Conservation (phyloP, 495 filamentous ascomycete genomes). For the Neurospora africana region DNA sequence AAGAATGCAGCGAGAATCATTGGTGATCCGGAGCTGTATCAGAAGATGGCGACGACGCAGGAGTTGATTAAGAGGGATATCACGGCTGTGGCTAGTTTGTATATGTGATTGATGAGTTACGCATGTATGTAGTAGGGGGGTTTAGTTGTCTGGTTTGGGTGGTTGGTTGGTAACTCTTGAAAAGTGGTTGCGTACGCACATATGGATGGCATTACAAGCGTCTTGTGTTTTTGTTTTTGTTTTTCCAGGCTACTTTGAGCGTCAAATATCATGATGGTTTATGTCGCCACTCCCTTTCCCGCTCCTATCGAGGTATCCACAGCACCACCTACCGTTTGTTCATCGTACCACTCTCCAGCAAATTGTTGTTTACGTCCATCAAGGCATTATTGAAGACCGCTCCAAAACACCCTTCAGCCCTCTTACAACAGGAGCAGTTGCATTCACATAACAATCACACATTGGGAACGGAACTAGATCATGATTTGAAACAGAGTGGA, state of each 20-base stretch:
- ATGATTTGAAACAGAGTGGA: neutral
- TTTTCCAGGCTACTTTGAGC: neutral
- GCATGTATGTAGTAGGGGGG: neutral
- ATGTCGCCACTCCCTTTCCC: neutral
- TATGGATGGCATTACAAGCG: neutral
- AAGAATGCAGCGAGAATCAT: slow-evolving; percentile 95
- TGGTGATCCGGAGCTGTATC: slow-evolving; percentile 85
- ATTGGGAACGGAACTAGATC: neutral
- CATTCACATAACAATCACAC: neutral
- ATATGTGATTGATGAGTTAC: slow-evolving; percentile 43
- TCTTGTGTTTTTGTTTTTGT: neutral
- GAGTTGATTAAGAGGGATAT: slow-evolving; percentile 96
- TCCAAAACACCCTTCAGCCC: neutral
- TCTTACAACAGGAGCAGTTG: neutral
- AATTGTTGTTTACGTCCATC: neutral
- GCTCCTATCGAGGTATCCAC: neutral
- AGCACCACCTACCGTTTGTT: neutral
- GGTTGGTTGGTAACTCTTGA: neutral
- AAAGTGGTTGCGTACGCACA: neutral
- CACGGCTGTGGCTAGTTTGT: slow-evolving; percentile 74
- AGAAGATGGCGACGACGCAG: slow-evolving; percentile 93
- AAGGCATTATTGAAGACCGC: neutral
- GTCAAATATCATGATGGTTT: neutral
- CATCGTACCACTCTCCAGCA: neutral
- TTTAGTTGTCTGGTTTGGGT: neutral